Conservation (phyloP, 495 filamentous ascomycete genomes). For the Ramalina peruviana region DNA sequence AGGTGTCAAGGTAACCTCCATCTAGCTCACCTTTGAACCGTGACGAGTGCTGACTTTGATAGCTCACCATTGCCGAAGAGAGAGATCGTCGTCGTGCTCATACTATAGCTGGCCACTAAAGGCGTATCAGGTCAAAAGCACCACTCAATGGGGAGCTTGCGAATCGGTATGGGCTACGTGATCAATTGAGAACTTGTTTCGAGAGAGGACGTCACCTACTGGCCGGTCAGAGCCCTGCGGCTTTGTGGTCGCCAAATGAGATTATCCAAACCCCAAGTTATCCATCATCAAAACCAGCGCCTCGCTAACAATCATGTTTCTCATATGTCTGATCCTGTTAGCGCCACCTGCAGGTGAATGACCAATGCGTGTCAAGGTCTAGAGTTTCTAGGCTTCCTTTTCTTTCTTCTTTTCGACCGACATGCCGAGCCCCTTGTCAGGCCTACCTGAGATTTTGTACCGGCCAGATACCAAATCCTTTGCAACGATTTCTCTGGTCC, state of each 20-base stretch:
- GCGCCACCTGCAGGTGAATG: too few relatives aligned
- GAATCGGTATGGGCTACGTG: too few relatives aligned
- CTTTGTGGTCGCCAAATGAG: too few relatives aligned
- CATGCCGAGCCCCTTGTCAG: conserved; percentile 9
- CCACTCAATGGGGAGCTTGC: too few relatives aligned
- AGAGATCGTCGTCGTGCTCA: conserved; percentile 83
- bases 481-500: conserved; percentile 81
- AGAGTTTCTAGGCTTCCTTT: background rate
- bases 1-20: conserved; percentile 73
- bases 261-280: background rate
- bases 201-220: too few relatives aligned
- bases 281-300: background rate
- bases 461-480: conserved; percentile 65
- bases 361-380: too few relatives aligned
- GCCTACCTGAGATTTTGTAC: conserved; percentile 48
- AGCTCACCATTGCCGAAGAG: conserved; percentile 95
- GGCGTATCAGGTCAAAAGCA: too few relatives aligned
- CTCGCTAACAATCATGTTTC: background rate
- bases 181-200: too few relatives aligned
- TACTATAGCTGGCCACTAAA: conserved; percentile 45
- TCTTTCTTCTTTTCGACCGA: conserved; percentile 1
- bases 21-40: conserved; percentile 5
- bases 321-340: too few relatives aligned
- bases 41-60: background rate
- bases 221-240: too few relatives aligned